Evolutionary conservation across 202 grass and related monocot species (phyloP), one percentile per base, ranked within the genome.

Genomic region (Dendrocalamus latiflorus): DNA sequence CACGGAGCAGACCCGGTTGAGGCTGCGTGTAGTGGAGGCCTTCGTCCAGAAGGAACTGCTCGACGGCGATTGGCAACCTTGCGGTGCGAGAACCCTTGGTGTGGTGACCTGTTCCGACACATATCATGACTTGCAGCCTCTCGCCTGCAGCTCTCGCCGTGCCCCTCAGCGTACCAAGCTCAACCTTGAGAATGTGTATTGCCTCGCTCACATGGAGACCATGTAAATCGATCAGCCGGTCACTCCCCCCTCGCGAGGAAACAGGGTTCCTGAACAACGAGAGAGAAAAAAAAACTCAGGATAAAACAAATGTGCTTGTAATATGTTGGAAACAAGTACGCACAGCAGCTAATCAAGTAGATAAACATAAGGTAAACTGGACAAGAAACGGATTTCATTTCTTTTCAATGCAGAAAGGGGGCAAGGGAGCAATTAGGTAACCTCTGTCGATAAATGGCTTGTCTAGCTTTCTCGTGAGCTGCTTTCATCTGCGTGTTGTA

Each of bases 401-500:
- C n/a, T 34, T 71, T 22, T 50, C 50, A 49, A 16, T 48, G 55
- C 22, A 84, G 22, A 67, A 61, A 54, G n/a, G n/a, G 28, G 59
- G 28, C n/a, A 55, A 84, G 51, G 48, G 77, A 68, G 49, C 57
- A 77, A 67, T 18, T 68, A 36, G 49, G 66, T 30, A 44, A 98
- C 95, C 95, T 98, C 79, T 95, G 93, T 20, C 74, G 87, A 80
- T 86, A 98, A 75, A 98, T 98, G 51, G 87, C 86, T 91, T 98
- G 91, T 86, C 86, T 90, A 24, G 95, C 95, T 98, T 93, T 98
- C 75, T 89, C 93, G 69, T 95, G 95, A 87, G 95, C 89, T 75
- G 87, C 89, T 95, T 95, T 98, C 95, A 98, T 95, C 68, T 90
- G 91, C 6, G 72, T 70, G 67, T 95, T 93, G 74, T 95, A 98